These are phyloP conservation scores for Eutreptiella sp. DNA, from an alignment of 208 protist species.

Conservation along the genomic window DNA sequence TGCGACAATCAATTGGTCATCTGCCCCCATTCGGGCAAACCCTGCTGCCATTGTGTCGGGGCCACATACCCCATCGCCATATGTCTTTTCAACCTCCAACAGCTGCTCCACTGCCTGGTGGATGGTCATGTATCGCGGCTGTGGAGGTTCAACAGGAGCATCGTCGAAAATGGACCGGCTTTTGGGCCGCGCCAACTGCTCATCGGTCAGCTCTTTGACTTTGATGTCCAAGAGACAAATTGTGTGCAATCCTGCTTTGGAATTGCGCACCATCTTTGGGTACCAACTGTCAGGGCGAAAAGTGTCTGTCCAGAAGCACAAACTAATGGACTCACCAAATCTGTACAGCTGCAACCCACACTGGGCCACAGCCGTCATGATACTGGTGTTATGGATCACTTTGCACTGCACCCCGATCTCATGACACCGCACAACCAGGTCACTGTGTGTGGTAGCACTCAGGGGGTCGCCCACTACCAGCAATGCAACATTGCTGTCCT, in stretches of 20 bases:
- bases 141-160: too few relatives aligned
- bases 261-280: conserved; percentile 85
- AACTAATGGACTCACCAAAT: conserved; percentile 94
- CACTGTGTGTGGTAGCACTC: conserved; percentile 97
- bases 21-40: conserved; percentile 88
- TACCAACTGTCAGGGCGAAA: conserved; percentile 97
- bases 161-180: conserved; percentile 90
- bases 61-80: conserved; percentile 55
- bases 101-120: conserved; percentile 89
- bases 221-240: conserved; percentile 99
- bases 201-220: conserved; percentile 94
- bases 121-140: conserved; percentile 97
- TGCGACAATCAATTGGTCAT: conserved; percentile 78
- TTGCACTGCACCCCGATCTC: conserved; percentile 65
- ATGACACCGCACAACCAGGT: conserved; percentile 90
- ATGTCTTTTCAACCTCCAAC: conserved; percentile 78
- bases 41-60: conserved; percentile 82
- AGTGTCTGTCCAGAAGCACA: conserved; percentile 94
- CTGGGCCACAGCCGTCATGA: conserved; percentile 97
- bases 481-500: conserved; percentile 81
- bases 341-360: conserved; percentile 98
- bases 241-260: conserved; percentile 86
- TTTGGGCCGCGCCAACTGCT: conserved; percentile 90
- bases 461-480: conserved; percentile 99
- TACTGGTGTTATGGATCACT: conserved; percentile 98